Evolutionary conservation across 106 monocot genomes (phyloP).

Genomic region (Allium fistulosum): DNA sequence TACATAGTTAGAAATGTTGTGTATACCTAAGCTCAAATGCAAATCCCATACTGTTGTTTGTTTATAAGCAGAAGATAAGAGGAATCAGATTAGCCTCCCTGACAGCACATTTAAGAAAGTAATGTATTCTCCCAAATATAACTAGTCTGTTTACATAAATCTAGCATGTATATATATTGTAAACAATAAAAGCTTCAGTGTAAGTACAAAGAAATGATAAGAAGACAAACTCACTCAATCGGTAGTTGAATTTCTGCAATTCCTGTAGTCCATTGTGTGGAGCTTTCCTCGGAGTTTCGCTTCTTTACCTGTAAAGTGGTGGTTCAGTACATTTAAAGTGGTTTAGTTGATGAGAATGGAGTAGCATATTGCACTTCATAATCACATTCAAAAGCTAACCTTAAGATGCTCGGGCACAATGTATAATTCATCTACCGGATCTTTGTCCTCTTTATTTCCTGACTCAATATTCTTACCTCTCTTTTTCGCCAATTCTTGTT

Average conservation of each 20-base stretch:
- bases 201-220: neutral
- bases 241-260: slow-evolving; percentile 97
- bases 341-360: too few relatives aligned
- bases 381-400: slow-evolving; percentile 15
- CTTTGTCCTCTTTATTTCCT: slow-evolving; percentile 52
- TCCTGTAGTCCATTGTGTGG: slow-evolving; percentile 97
- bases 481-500: slow-evolving; percentile 74
- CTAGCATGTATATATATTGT: too few relatives aligned
- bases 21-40: too few relatives aligned
- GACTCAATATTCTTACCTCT: slow-evolving; percentile 55
- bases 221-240: slow-evolving; percentile 50
- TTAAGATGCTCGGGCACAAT: slow-evolving; percentile 86
- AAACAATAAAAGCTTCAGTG: neutral
- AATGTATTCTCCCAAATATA: too few relatives aligned
- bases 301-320: slow-evolving; percentile 58
- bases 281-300: slow-evolving; percentile 96
- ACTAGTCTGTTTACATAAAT: too few relatives aligned
- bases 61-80: neutral
- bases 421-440: slow-evolving; percentile 77
- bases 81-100: neutral
- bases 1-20: too few relatives aligned
- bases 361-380: too few relatives aligned
- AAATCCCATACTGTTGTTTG: neutral
- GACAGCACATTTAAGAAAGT: too few relatives aligned
- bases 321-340: too few relatives aligned